Evolutionary conservation across 805 yeast species (phyloP).

Genomic region (Saccharomyces mikatae): DNA sequence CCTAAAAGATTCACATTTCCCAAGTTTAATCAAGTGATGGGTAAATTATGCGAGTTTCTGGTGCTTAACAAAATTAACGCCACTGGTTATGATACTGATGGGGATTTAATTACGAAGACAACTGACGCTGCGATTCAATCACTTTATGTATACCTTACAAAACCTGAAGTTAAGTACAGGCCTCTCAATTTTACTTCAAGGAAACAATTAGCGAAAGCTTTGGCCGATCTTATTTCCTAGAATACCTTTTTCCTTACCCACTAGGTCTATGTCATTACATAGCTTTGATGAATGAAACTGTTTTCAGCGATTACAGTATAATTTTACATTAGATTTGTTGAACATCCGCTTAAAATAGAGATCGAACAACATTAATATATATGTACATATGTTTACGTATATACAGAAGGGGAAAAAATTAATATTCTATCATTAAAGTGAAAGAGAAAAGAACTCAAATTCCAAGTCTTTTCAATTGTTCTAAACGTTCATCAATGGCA

Average conservation of each 20-base stretch:
- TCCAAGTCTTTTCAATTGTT: constrained; percentile 35
- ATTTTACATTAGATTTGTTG: neutral
- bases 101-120: neutral
- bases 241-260: neutral
- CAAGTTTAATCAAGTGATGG: constrained; percentile 54
- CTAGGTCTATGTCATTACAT: neutral
- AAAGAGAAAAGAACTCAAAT: constrained; percentile 4
- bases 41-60: constrained; percentile 4
- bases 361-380: neutral
- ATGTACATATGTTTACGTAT: neutral
- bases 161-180: neutral
- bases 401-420: neutral
- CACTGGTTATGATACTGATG: neutral
- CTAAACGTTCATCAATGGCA: constrained; percentile 39
- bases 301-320: neutral
- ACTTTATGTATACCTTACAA: neutral
- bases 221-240: neutral
- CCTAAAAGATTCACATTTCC: constrained; percentile 76
- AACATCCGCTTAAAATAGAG: neutral
- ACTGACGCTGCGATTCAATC: neutral
- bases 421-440: neutral
- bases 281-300: neutral
- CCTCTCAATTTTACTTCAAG: neutral
- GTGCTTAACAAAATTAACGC: neutral
- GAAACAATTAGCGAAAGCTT: neutral